phyloP scores from a whole-genome alignment of 2,329 filamentous ascomycete genomes.

The Ophiostoma ips region DNA sequence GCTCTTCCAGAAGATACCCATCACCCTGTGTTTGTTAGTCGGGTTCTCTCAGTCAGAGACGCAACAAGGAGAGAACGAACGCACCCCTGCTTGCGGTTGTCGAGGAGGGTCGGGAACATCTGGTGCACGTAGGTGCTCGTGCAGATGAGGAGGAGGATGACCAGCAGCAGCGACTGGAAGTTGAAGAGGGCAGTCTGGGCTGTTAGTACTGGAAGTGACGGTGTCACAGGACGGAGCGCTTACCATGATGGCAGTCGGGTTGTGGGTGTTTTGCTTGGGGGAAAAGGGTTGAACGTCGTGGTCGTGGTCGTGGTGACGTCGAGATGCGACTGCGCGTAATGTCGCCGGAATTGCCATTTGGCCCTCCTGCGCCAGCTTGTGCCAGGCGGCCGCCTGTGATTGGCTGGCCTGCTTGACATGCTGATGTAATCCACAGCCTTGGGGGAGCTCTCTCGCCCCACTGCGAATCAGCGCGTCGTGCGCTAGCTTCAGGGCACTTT shows the following conservation, averaged over 20 bases:
- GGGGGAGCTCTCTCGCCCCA: too few species aligned
- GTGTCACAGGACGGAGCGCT: background rate
- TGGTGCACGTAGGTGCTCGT: conserved; percentile 89
- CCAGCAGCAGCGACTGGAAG: conserved; percentile 90
- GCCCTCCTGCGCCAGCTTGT: background rate
- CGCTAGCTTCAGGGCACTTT: too few species aligned
- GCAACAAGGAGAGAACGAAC: background rate
- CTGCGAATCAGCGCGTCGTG: too few species aligned
- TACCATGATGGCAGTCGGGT: conserved; percentile 1
- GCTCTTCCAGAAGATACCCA: conserved; percentile 91
- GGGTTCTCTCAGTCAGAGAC: background rate
- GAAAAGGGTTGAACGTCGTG: background rate
- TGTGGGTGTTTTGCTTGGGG: background rate
- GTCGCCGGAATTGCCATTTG: background rate
- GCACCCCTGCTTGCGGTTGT: conserved; percentile 71
- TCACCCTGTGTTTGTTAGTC: conserved; percentile 35
- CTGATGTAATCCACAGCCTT: too few species aligned
- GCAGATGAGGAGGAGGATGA: conserved; percentile 89
- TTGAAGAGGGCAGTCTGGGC: conserved; percentile 88
- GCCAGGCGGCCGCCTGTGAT: background rate
- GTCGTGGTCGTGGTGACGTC: background rate
- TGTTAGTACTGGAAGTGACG: background rate
- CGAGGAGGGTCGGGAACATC: conserved; percentile 77
- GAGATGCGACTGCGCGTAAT: background rate
- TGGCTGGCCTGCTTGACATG: background rate